Conservation (phyloP, 495 filamentous ascomycete genomes). For the Halenospora varia region DNA sequence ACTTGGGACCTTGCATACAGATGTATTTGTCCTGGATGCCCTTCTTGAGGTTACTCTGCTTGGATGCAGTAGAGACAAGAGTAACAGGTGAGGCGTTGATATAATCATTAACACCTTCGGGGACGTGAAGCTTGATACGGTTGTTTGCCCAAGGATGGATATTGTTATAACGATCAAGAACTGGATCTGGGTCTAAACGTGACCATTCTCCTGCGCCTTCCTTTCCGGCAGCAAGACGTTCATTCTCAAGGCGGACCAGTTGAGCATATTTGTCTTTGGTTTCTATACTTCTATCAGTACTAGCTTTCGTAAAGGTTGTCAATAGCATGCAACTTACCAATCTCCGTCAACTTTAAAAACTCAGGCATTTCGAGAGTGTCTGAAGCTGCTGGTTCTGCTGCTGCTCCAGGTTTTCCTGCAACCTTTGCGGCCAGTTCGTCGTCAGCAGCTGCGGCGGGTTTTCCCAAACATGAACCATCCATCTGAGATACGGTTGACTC, state of each 20-base stretch:
- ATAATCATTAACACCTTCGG: constrained; percentile 78
- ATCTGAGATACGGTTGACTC: constrained; percentile 5
- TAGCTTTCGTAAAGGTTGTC: not conserved
- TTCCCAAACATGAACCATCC: constrained; percentile 22
- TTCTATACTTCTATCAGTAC: constrained; percentile 12
- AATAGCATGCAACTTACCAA: constrained; percentile 24
- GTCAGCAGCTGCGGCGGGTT: constrained; percentile 9
- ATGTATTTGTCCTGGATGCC: constrained; percentile 51
- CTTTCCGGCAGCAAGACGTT: constrained; percentile 11
- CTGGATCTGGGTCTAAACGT: constrained; percentile 21
- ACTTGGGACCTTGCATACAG: constrained; percentile 77
- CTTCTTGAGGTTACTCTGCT: constrained; percentile 52
- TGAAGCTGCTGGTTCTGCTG: not conserved
- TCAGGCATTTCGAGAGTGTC: constrained; percentile 30
- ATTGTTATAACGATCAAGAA: constrained; percentile 77
- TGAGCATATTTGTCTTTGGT: constrained; percentile 21
- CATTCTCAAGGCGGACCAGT: constrained; percentile 21
- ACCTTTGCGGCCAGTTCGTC: not conserved
- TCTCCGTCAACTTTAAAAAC: constrained; percentile 36
- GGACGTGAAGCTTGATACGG: constrained; percentile 78
- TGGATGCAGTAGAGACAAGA: constrained; percentile 34
- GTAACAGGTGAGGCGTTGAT: constrained; percentile 93
- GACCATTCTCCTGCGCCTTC: constrained; percentile 34
- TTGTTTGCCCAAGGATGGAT: constrained; percentile 84
- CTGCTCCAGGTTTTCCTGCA: not conserved